These are phyloP conservation scores for Nicotiana undulata DNA, from an alignment of 257 asterid genomes.

Conservation along the genomic window DNA sequence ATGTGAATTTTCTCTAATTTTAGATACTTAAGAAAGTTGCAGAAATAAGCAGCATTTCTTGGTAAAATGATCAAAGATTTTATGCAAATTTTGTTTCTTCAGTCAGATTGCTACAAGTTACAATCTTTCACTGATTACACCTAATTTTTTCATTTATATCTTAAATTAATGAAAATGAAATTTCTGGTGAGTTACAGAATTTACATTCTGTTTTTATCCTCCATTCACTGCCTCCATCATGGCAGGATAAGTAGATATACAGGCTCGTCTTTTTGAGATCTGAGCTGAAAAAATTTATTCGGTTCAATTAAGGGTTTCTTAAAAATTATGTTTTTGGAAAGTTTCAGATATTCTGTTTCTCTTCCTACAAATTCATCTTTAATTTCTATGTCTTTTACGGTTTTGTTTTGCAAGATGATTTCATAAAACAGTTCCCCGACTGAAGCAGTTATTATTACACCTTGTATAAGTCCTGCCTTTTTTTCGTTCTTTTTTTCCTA, in stretches of 20 bases:
- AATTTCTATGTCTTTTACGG: not conserved
- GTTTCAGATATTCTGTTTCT: not conserved
- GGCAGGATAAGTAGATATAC: not conserved
- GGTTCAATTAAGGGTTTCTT: not conserved
- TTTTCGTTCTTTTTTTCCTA: not conserved
- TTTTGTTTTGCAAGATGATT: constrained; percentile 6
- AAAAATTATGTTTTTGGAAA: not conserved
- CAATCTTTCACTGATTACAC: constrained; percentile 1
- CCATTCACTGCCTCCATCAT: not conserved
- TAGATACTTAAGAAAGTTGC: not conserved
- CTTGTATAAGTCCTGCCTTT: not conserved
- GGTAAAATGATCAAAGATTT: not conserved
- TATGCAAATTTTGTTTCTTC: not conserved
- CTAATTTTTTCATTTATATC: not conserved
- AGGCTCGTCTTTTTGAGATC: not conserved
- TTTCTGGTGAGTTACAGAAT: not conserved
- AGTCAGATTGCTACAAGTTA: not conserved
- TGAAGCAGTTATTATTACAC: not conserved
- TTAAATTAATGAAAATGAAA: not conserved
- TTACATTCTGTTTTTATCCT: not conserved
- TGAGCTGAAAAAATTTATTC: not conserved
- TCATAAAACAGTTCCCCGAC: not conserved
- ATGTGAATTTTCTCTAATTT: not conserved
- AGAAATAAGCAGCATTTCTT: constrained; percentile 4
- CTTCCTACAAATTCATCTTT: not conserved